phyloP scores from a whole-genome alignment of 2,329 filamentous ascomycete genomes.

The Sporothrix variecibatus region DNA sequence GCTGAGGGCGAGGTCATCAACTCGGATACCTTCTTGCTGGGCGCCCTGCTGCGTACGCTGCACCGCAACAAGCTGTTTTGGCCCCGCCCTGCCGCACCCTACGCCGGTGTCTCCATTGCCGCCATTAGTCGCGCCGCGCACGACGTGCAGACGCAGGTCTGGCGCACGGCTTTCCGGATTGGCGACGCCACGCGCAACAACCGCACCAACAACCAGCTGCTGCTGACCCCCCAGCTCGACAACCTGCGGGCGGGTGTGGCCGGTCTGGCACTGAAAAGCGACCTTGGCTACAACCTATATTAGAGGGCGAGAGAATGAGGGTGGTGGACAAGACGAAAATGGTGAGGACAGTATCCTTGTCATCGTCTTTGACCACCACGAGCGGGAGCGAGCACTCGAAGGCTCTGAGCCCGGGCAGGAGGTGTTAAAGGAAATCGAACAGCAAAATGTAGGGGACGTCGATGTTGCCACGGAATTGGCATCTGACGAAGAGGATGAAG shows the following conservation, averaged over 20 bases:
- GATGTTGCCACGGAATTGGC: neutral
- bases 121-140: constrained; percentile 32
- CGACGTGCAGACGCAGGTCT: constrained; percentile 33
- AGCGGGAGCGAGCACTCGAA: neutral
- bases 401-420: constrained; percentile 13
- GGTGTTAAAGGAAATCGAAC: neutral
- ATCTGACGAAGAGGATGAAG: neutral
- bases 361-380: neutral
- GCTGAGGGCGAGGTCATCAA: constrained; percentile 31
- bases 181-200: constrained; percentile 26
- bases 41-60: constrained; percentile 37
- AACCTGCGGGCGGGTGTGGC: constrained; percentile 32
- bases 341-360: neutral
- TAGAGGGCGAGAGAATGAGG: constrained; percentile 25
- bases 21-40: constrained; percentile 37
- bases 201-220: constrained; percentile 26
- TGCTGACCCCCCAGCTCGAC: constrained; percentile 31
- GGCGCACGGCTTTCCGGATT: constrained; percentile 26
- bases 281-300: constrained; percentile 36
- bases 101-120: constrained; percentile 34
- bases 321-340: neutral
- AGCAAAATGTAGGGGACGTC: neutral
- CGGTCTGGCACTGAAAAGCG: constrained; percentile 37
- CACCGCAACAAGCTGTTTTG: constrained; percentile 33
- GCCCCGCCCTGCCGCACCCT: constrained; percentile 36